These are phyloP conservation scores for Xylaria sp. DNA, from an alignment of 2,329 filamentous ascomycete species.

Conservation along the genomic window DNA sequence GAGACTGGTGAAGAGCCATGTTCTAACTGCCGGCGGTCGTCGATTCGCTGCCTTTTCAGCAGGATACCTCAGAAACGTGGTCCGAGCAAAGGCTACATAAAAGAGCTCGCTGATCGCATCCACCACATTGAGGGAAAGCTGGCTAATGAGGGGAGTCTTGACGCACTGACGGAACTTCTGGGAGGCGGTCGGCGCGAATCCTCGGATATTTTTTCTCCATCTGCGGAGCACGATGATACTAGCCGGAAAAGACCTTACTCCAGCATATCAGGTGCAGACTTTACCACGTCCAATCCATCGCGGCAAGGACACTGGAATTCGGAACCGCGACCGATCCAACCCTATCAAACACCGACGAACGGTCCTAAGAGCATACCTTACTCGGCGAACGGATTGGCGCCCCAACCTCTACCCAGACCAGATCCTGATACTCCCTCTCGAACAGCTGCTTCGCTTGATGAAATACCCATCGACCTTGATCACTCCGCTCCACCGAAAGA, in stretches of 20 bases:
- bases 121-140: conserved; percentile 83
- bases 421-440: conserved; percentile 44
- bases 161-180: conserved; percentile 51
- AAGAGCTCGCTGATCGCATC: conserved; percentile 85
- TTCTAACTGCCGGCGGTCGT: conserved; percentile 78
- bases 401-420: conserved; percentile 50
- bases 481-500: conserved; percentile 44
- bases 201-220: conserved; percentile 59
- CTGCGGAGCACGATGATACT: conserved; percentile 49
- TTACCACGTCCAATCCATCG: conserved; percentile 47
- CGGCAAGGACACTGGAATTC: conserved; percentile 55
- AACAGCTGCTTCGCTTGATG: conserved; percentile 41
- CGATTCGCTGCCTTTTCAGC: conserved; percentile 82
- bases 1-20: conserved; percentile 77
- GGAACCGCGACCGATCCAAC: conserved; percentile 53
- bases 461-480: conserved; percentile 37
- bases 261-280: conserved; percentile 44
- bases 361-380: conserved; percentile 40
- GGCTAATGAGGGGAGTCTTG: conserved; percentile 55
- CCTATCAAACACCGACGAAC: conserved; percentile 46
- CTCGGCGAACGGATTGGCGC: conserved; percentile 51
- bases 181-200: conserved; percentile 43
- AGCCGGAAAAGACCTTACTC: conserved; percentile 45
- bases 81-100: conserved; percentile 94
- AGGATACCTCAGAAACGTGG: conserved; percentile 87